phyloP scores from a whole-genome alignment of 2,329 filamentous ascomycete genomes.

The Herpotrichia juniperi region DNA sequence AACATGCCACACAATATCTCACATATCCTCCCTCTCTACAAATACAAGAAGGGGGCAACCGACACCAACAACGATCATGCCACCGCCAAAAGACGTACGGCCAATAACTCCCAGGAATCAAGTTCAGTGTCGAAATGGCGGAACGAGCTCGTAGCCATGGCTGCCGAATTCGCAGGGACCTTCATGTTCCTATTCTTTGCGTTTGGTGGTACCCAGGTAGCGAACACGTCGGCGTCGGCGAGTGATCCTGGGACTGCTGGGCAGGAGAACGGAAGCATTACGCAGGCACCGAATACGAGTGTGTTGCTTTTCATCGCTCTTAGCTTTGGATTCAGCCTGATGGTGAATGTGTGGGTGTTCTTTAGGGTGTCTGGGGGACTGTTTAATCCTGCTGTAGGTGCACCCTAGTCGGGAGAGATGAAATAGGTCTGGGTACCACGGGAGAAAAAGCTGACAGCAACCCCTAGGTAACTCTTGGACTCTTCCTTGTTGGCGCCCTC shows the following conservation, averaged over 20 bases:
- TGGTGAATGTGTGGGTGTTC: slow-evolving; percentile 50
- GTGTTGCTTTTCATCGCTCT: slow-evolving; percentile 45
- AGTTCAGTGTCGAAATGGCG: slow-evolving; percentile 30
- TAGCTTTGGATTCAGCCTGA: slow-evolving; percentile 45
- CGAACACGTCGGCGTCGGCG: slow-evolving; percentile 36
- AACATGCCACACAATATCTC: slow-evolving; percentile 1
- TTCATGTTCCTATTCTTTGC: slow-evolving; percentile 51
- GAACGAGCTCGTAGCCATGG: slow-evolving; percentile 43
- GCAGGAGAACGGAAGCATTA: slow-evolving; percentile 28
- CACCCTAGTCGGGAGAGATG: neutral
- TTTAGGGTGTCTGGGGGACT: slow-evolving; percentile 46
- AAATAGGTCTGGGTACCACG: too few species aligned
- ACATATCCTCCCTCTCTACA: slow-evolving; percentile 10
- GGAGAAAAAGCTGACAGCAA: neutral
- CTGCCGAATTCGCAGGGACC: slow-evolving; percentile 47
- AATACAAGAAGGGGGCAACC: neutral
- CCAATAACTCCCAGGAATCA: neutral
- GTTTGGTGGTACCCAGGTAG: slow-evolving; percentile 46
- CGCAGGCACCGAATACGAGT: slow-evolving; percentile 39
- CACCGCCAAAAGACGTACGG: neutral
- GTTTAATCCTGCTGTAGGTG: slow-evolving; percentile 48
- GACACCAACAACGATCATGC: neutral
- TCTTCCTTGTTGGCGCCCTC: slow-evolving; percentile 41
- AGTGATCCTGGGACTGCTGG: slow-evolving; percentile 27
- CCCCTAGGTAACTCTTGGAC: slow-evolving; percentile 42